Conservation (phyloP, 805 yeast genomes). For the Candida namnaoensis region DNA sequence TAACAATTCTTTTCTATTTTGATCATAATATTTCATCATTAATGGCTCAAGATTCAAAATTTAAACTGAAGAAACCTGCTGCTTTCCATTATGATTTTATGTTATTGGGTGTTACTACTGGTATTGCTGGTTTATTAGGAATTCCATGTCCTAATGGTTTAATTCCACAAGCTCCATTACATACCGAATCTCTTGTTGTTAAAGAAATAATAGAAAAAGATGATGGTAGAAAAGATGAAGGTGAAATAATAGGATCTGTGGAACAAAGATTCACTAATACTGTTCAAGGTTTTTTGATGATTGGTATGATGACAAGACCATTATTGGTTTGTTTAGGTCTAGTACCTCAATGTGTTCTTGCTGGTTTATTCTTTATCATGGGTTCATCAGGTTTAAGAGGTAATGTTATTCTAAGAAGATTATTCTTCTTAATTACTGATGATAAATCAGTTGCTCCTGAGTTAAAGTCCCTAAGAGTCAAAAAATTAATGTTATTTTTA, state of each 20-base stretch:
- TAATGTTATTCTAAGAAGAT: slow-evolving; percentile 54
- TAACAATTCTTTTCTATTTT: slow-evolving; percentile 82
- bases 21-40: slow-evolving; percentile 93
- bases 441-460: slow-evolving; percentile 14
- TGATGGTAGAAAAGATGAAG: slow-evolving; percentile 46
- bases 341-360: slow-evolving; percentile 88
- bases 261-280: slow-evolving; percentile 87
- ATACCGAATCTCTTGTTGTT: slow-evolving; percentile 69
- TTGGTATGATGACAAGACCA: slow-evolving; percentile 89
- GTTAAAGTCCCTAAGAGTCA: slow-evolving; percentile 21
- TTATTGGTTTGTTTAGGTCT: slow-evolving; percentile 68
- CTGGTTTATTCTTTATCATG: slow-evolving; percentile 92
- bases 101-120: slow-evolving; percentile 78
- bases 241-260: slow-evolving; percentile 40
- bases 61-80: slow-evolving; percentile 77
- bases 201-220: slow-evolving; percentile 16
- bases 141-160: slow-evolving; percentile 95
- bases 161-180: slow-evolving; percentile 96
- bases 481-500: slow-evolving; percentile 43
- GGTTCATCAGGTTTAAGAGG: slow-evolving; percentile 71
- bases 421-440: slow-evolving; percentile 48
- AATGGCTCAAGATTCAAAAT: slow-evolving; percentile 82
- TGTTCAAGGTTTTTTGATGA: slow-evolving; percentile 72
- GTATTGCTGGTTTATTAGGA: slow-evolving; percentile 79
- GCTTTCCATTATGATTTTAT: slow-evolving; percentile 91